A percentile compares a stretch with the other conserved stretches of the same genome.
These are phyloP conservation scores for Clarireedia homoeocarpa DNA, from an alignment of 2,329 filamentous ascomycete genomes.

Conservation along the genomic window DNA sequence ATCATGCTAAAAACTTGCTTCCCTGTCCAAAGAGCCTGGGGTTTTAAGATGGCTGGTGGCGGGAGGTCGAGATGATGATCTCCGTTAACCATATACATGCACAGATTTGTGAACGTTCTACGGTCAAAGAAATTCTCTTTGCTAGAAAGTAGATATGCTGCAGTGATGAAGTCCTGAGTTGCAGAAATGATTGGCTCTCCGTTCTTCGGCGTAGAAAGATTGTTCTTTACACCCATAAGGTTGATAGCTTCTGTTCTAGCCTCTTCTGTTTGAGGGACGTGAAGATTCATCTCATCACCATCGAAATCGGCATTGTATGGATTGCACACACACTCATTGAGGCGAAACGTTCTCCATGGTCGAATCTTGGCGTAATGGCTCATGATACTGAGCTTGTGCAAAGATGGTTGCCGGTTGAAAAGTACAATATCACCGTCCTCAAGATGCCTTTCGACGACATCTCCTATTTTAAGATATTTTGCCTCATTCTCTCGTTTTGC, in stretches of 20 bases:
- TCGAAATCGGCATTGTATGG: conserved; percentile 99
- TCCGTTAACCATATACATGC: conserved; percentile 87
- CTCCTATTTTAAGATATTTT: conserved; percentile 67
- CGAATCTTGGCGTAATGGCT: conserved; percentile 89
- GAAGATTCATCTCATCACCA: conserved; percentile 97
- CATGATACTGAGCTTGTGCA: conserved; percentile 98
- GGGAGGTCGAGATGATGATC: conserved; percentile 74
- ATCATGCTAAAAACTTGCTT: conserved; percentile 94
- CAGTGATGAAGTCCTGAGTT: conserved; percentile 99
- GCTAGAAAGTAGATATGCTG: conserved; percentile 80
- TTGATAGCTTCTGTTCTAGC: conserved; percentile 91
- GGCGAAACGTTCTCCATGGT: conserved; percentile 89
- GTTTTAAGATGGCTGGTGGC: conserved; percentile 78
- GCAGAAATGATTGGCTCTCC: conserved; percentile 96
- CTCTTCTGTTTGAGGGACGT: conserved; percentile 96
- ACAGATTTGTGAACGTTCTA: conserved; percentile 80
- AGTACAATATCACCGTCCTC: conserved; percentile 94
- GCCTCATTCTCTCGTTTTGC: conserved; percentile 65
- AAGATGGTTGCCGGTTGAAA: conserved; percentile 94
- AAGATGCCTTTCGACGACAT: conserved; percentile 88
- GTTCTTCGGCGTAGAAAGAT: conserved; percentile 91
- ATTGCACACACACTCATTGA: conserved; percentile 97
- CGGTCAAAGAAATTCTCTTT: conserved; percentile 93
- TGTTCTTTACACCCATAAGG: conserved; percentile 96
- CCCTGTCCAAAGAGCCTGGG: conserved; percentile 85